Base-by-base conservation (phyloP, 2,329 filamentous ascomycete species). In the Penicillium sp. region DNA sequence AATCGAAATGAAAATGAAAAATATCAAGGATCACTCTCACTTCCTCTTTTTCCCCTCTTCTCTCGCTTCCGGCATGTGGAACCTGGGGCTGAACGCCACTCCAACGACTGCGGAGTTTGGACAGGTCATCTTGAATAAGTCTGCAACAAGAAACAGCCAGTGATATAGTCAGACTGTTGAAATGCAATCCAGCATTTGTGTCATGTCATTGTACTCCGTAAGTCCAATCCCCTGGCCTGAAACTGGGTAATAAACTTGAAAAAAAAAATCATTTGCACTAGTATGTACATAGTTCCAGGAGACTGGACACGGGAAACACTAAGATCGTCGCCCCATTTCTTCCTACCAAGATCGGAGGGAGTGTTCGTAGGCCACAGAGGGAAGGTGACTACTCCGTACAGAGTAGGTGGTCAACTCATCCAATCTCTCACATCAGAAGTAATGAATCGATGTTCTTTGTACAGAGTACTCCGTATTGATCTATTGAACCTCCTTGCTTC, bases 51-150 rank as follows among this genome's bases (percentile, higher is more conserved):
- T 18, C 18, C 35, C 42, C 41, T 42, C 29, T 43, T 38, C 34
- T 48, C 33, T 33, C 49, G 52, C 50, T 47, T 38, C 43, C 49
- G 50, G 48, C 41, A 54, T 56, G 57, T 60, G 54, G 57, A 51
- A 54, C 46, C 51, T 54, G 55, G 48, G 56, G 55, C 58, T 55
- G 56, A 58, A 46, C 50, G 55, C 58, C 56, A 59, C 52, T 41
- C 36, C 34, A 29, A 48, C n/a, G 33, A 52, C 43, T 41, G 39
- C 41, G 38, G 19, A 34, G 31, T 14, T 34, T 34, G 31, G 31
- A 41, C 27, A 46, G 41, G 36, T 44, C 34, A 41, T n/a, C n/a
- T 14, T 18, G 36, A 28, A 36, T 27, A 37, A 25, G 29, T 19
- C 28, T 46, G n/a, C 18, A n/a, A 25, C 22, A 8, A 25, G 22